Percentiles rank a stretch among this genome's conserved stretches.
phyloP scores from a whole-genome alignment of 768 basidiomycete species.

The Hericium coralloides region DNA sequence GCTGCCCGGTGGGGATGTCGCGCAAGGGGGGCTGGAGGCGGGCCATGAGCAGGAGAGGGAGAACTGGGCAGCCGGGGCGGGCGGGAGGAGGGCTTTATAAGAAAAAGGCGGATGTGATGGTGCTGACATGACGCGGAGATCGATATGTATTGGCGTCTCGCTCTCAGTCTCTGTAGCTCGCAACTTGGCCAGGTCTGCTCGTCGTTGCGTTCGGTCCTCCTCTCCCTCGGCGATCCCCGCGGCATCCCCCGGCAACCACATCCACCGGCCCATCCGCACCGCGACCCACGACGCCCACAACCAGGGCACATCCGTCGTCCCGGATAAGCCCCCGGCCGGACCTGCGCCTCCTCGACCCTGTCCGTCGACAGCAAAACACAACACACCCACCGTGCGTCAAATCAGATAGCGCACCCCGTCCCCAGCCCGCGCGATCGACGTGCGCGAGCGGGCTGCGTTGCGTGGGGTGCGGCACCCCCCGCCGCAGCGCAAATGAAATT shows the following conservation, averaged over 20 bases:
- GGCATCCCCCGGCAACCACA: background rate
- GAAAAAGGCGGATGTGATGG: background rate
- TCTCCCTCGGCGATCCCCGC: background rate
- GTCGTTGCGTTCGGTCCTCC: background rate
- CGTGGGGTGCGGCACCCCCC: no score
- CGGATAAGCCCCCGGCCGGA: no score
- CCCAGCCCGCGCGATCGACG: no score
- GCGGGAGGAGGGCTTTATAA: background rate
- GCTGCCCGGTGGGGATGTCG: conserved; percentile 34
- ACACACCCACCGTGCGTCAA: no score
- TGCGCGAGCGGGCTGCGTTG: no score
- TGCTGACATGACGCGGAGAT: background rate
- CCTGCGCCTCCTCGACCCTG: no score
- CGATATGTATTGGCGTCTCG: background rate
- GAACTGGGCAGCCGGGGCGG: conserved; percentile 1
- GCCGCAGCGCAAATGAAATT: no score
- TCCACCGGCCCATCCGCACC: background rate
- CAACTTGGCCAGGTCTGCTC: background rate
- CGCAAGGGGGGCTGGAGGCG: conserved; percentile 20
- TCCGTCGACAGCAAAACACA: no score
- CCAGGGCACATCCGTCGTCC: no score
- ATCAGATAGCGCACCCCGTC: no score
- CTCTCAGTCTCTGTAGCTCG: background rate
- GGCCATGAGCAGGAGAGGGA: conserved; percentile 20
- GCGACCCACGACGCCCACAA: no score